These are phyloP conservation scores for Coffea canephora DNA, from an alignment of 257 asterid species.

Conservation along the genomic window DNA sequence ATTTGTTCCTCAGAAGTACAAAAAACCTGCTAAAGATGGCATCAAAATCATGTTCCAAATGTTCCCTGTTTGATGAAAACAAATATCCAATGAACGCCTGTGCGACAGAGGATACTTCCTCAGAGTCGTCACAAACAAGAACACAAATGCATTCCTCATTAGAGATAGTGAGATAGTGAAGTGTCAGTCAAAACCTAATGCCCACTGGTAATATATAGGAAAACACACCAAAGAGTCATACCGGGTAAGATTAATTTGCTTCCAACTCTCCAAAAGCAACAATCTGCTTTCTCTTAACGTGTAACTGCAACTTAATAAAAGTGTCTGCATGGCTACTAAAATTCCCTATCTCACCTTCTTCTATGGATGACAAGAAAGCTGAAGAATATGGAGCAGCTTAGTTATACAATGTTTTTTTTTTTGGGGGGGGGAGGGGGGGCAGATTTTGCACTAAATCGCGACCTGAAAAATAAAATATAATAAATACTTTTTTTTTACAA, in stretches of 20 bases:
- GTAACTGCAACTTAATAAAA: conserved; percentile 58
- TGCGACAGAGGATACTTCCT: conserved; percentile 73
- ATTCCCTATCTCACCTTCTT: conserved; percentile 66
- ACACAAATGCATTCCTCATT: conserved; percentile 63
- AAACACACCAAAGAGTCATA: background rate
- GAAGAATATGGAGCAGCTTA: conserved; percentile 23
- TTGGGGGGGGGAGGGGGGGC: too few relatives aligned
- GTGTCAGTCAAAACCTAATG: background rate
- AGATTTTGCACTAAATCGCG: background rate
- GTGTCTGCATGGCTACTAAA: conserved; percentile 59
- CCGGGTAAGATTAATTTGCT: conserved; percentile 22
- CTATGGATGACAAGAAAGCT: conserved; percentile 86
- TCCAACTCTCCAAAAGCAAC: conserved; percentile 80
- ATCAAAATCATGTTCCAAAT: conserved; percentile 50
- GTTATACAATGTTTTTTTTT: background rate
- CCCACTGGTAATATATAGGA: background rate
- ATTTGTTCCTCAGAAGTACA: conserved; percentile 9
- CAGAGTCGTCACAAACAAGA: conserved; percentile 78
- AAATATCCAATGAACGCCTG: conserved; percentile 46
- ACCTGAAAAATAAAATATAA: background rate
- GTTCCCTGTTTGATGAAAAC: conserved; percentile 46
- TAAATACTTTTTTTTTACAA: too few relatives aligned
- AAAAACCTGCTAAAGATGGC: conserved; percentile 67
- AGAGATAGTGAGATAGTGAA: too few relatives aligned
- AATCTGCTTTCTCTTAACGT: conserved; percentile 76